These are phyloP conservation scores for Malus sylvestris DNA, from an alignment of 306 rosid genomes.

Conservation along the genomic window DNA sequence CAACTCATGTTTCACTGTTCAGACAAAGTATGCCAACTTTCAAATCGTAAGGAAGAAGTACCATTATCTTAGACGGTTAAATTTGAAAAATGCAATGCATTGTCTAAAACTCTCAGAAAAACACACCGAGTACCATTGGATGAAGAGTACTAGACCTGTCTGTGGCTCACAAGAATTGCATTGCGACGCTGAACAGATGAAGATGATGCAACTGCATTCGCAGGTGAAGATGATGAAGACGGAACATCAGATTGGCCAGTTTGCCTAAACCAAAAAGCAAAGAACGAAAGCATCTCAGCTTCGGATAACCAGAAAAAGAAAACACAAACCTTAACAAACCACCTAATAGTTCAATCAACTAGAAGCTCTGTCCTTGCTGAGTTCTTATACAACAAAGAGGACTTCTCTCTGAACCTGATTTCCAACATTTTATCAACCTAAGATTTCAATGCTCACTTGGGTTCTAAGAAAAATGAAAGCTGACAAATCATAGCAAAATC, in stretches of 20 bases:
- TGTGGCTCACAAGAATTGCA: constrained; percentile 83
- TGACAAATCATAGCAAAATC: too few relatives aligned
- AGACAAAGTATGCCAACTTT: neutral
- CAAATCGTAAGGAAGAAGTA: neutral
- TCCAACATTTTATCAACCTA: neutral
- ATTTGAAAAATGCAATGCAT: too few relatives aligned
- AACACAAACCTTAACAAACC: neutral
- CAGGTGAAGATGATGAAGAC: constrained; percentile 38
- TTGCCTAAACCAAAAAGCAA: constrained; percentile 40
- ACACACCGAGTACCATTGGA: neutral
- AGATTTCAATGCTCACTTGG: neutral
- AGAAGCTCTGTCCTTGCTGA: neutral
- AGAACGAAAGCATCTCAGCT: neutral
- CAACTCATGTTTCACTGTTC: neutral
- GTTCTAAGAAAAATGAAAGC: neutral
- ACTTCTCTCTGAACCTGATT: neutral
- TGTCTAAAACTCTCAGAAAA: neutral
- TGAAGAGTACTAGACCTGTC: constrained; percentile 52
- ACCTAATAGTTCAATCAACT: neutral
- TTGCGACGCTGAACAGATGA: constrained; percentile 53
- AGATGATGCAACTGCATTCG: constrained; percentile 29
- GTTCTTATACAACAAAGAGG: neutral
- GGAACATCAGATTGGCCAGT: constrained; percentile 33
- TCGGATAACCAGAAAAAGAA: neutral
- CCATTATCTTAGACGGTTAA: neutral